Conservation (phyloP, 2,329 filamentous ascomycete species). For the Sphaerulina vaccinii region DNA sequence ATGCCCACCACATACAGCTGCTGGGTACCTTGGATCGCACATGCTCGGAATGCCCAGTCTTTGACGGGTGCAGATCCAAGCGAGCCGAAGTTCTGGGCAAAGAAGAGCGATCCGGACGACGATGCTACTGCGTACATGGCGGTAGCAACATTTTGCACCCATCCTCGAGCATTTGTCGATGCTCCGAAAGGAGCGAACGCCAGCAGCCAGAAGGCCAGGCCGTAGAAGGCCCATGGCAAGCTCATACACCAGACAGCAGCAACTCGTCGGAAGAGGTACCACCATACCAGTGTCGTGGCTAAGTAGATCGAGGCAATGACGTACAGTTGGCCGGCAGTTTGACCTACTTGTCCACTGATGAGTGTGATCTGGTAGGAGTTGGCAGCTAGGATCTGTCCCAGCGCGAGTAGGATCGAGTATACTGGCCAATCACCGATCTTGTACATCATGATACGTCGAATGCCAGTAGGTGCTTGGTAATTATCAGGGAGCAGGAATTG, state of each 20-base stretch:
- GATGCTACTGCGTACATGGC: constrained; percentile 63
- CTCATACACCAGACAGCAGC: constrained; percentile 59
- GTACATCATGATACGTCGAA: constrained; percentile 56
- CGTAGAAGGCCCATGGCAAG: constrained; percentile 63
- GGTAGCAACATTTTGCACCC: constrained; percentile 61
- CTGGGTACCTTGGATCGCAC: constrained; percentile 65
- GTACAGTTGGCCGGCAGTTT: constrained; percentile 60
- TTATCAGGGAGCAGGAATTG: constrained; percentile 58
- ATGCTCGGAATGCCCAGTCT: constrained; percentile 66
- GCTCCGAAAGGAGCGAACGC: constrained; percentile 59
- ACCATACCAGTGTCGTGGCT: constrained; percentile 60
- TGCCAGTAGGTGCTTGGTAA: constrained; percentile 57
- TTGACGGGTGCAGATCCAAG: constrained; percentile 57
- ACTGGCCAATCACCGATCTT: constrained; percentile 64
- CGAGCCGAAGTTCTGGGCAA: constrained; percentile 62
- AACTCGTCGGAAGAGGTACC: constrained; percentile 59
- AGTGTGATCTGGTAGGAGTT: constrained; percentile 69
- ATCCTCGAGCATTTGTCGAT: constrained; percentile 44
- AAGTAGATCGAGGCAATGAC: constrained; percentile 61
- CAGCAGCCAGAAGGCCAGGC: constrained; percentile 62
- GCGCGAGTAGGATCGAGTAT: constrained; percentile 61
- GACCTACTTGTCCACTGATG: constrained; percentile 62
- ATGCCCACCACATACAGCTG: constrained; percentile 64
- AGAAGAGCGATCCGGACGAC: constrained; percentile 63
- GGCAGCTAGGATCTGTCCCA: constrained; percentile 63